Conservation (phyloP, 148 eudicot genomes). For the Camellia japonica region DNA sequence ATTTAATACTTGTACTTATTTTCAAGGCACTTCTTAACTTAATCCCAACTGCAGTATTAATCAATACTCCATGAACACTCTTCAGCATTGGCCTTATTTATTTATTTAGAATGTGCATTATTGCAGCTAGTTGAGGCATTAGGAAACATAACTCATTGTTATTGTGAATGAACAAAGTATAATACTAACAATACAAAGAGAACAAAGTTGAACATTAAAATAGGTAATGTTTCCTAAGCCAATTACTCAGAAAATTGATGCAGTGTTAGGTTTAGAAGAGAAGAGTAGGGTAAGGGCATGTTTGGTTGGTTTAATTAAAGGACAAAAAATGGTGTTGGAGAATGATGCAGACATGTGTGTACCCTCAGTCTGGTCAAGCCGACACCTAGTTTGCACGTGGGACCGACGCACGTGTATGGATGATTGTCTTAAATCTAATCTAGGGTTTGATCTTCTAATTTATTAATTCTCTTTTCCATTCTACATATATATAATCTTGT, state of each 20-base stretch:
- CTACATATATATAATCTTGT: neutral
- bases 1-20: too few species aligned
- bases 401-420: constrained; percentile 16
- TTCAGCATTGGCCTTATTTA: too few species aligned
- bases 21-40: too few species aligned
- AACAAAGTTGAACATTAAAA: neutral
- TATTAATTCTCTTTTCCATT: too few species aligned
- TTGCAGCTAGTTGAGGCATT: too few species aligned
- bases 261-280: neutral
- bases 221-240: constrained; percentile 2
- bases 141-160: too few species aligned
- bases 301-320: neutral
- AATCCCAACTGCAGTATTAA: too few species aligned
- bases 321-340: neutral
- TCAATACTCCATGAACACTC: too few species aligned
- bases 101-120: too few species aligned
- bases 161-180: too few species aligned
- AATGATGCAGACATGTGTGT: constrained; percentile 14
- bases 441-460: neutral
- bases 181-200: too few species aligned
- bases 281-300: neutral
- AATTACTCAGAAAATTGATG: neutral
- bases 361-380: constrained; percentile 11
- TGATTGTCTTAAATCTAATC: constrained; percentile 1
- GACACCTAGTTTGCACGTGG: constrained; percentile 19